A percentile compares a stretch with the other conserved stretches of the same genome.
phyloP scores from a whole-genome alignment of 208 protist genomes.

The Crithidia fasciculata region DNA sequence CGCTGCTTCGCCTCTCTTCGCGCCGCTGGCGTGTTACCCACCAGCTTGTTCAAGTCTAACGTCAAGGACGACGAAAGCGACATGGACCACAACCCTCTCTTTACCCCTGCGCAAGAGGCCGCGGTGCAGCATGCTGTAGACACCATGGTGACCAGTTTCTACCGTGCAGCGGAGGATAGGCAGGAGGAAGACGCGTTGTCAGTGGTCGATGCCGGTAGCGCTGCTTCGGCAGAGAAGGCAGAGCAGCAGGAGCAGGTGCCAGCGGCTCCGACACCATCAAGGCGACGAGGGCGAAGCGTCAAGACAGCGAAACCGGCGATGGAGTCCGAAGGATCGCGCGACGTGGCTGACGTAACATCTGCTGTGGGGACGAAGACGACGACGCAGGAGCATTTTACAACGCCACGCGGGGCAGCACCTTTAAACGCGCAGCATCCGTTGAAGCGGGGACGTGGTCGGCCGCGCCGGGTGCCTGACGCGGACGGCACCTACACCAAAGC shows the following conservation, averaged over 20 bases:
- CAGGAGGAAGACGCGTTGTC: background rate
- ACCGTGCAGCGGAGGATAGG: background rate
- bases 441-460: constrained; percentile 8
- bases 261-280: too few species aligned
- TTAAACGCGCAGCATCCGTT: background rate
- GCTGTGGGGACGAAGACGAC: background rate
- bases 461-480: background rate
- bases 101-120: constrained; percentile 1
- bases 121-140: background rate
- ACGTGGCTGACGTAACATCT: too few species aligned
- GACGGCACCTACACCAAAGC: constrained; percentile 16
- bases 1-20: constrained; percentile 25
- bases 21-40: constrained; percentile 9
- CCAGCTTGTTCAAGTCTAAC: too few species aligned
- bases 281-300: too few species aligned
- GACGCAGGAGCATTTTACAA: background rate
- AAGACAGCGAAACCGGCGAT: too few species aligned
- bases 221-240: background rate
- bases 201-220: too few species aligned
- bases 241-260: background rate
- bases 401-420: background rate
- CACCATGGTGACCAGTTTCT: background rate
- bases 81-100: background rate
- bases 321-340: too few species aligned
- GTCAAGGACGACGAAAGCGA: too few species aligned